Evolutionary conservation across 257 asterid species (phyloP).

Genomic region (Pogostemon cablin): DNA sequence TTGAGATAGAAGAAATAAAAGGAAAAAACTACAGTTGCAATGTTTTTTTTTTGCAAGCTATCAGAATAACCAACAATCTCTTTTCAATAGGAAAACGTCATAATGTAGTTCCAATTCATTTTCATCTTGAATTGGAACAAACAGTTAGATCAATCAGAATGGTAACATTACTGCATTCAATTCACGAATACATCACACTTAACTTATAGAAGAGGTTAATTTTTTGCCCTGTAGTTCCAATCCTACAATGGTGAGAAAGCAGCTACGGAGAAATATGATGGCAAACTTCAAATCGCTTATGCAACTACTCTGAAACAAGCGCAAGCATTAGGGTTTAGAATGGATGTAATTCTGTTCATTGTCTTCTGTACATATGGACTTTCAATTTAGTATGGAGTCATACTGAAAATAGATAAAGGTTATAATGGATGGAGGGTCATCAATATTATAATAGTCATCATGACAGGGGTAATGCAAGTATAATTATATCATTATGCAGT

Average conservation of each 20-base stretch:
- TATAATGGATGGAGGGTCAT: slow-evolving; percentile 62
- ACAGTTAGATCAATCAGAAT: slow-evolving; percentile 78
- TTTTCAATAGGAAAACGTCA: slow-evolving; percentile 2
- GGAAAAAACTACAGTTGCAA: background rate
- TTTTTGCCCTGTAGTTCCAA: slow-evolving; percentile 49
- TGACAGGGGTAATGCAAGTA: slow-evolving; percentile 75
- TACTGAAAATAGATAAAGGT: slow-evolving; percentile 43
- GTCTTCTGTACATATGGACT: slow-evolving; percentile 58
- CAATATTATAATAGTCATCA: slow-evolving; percentile 59
- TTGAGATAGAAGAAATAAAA: background rate
- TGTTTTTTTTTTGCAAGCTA: background rate
- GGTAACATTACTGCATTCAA: slow-evolving; percentile 32
- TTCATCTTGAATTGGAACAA: slow-evolving; percentile 53
- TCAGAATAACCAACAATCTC: background rate
- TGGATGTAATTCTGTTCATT: slow-evolving; percentile 49
- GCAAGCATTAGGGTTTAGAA: slow-evolving; percentile 64
- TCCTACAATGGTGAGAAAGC: slow-evolving; percentile 67
- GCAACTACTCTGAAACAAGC: slow-evolving; percentile 58
- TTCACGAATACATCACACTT: background rate
- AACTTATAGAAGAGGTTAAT: background rate
- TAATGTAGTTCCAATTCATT: background rate
- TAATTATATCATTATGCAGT: background rate
- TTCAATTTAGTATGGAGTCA: slow-evolving; percentile 77
- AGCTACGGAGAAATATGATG: slow-evolving; percentile 53
- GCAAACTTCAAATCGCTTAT: slow-evolving; percentile 56